phyloP scores from a whole-genome alignment of 495 filamentous ascomycete genomes.

The Talaromyces liani region DNA sequence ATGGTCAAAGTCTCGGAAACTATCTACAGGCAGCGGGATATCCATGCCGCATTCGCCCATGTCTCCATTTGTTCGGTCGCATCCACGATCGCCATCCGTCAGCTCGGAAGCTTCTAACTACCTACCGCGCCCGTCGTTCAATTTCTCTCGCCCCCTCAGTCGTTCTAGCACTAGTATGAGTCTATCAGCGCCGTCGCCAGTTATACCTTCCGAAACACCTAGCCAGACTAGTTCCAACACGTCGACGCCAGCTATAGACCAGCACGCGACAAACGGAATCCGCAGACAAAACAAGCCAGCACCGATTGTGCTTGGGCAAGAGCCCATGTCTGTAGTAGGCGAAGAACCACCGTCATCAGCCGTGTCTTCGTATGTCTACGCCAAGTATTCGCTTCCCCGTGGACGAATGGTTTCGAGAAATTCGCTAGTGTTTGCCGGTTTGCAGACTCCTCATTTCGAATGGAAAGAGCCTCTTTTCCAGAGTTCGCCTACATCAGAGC shows the following conservation, averaged over 20 bases:
- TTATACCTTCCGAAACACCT: conserved; percentile 21
- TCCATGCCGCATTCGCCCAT: conserved; percentile 57
- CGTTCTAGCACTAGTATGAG: conserved; percentile 61
- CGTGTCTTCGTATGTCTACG: conserved; percentile 72
- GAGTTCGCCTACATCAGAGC: conserved; percentile 39
- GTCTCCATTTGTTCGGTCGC: conserved; percentile 47
- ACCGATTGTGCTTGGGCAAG: conserved; percentile 28
- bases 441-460: conserved; percentile 50
- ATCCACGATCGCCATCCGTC: conserved; percentile 69
- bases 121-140: conserved; percentile 69
- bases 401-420: conserved; percentile 68
- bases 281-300: conserved; percentile 27
- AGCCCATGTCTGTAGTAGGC: conserved; percentile 18
- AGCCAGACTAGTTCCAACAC: background rate
- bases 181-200: conserved; percentile 27
- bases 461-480: conserved; percentile 53
- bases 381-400: conserved; percentile 74
- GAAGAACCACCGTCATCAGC: conserved; percentile 36
- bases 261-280: conserved; percentile 19
- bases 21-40: conserved; percentile 59
- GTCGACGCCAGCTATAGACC: conserved; percentile 2
- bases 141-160: conserved; percentile 88
- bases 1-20: conserved; percentile 47
- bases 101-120: conserved; percentile 65
- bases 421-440: conserved; percentile 57